Evolutionary conservation across 208 protist species (phyloP).

Genomic region (Naegleria gruberi): DNA sequence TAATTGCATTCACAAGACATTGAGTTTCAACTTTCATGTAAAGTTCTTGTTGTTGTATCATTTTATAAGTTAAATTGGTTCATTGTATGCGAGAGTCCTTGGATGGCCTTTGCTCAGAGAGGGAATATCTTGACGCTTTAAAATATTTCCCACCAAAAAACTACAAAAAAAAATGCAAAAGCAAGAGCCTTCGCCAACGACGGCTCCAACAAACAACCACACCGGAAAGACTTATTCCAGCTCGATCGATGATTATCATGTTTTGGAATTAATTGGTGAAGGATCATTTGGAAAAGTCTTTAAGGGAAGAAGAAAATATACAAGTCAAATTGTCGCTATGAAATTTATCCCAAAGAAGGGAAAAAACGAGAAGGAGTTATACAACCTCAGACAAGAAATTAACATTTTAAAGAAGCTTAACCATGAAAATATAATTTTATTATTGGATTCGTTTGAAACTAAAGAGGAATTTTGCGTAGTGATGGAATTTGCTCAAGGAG

Average conservation of each 20-base stretch:
- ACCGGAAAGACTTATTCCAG: neutral
- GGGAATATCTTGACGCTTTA: neutral
- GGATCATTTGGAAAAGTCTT: constrained; percentile 97
- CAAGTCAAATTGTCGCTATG: constrained; percentile 89
- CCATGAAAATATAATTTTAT: constrained; percentile 90
- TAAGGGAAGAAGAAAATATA: constrained; percentile 78
- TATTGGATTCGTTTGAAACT: constrained; percentile 93
- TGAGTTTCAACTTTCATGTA: too few species aligned
- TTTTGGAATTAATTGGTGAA: constrained; percentile 88
- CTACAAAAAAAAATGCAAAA: neutral
- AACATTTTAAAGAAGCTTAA: constrained; percentile 86
- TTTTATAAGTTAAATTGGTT: too few species aligned
- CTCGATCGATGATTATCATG: constrained; percentile 74
- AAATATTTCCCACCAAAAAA: neutral
- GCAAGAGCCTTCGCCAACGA: neutral
- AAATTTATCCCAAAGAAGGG: constrained; percentile 93
- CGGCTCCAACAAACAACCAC: neutral
- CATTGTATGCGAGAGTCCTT: too few species aligned
- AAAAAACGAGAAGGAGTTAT: constrained; percentile 83
- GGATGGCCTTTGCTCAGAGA: too few species aligned
- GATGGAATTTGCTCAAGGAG: constrained; percentile 80
- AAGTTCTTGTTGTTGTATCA: too few species aligned
- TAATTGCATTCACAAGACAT: too few species aligned
- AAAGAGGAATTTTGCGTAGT: constrained; percentile 80
- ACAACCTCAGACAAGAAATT: constrained; percentile 82